Base-by-base conservation (phyloP, 2,329 filamentous ascomycete species). In the Fusarium mexicanum region DNA sequence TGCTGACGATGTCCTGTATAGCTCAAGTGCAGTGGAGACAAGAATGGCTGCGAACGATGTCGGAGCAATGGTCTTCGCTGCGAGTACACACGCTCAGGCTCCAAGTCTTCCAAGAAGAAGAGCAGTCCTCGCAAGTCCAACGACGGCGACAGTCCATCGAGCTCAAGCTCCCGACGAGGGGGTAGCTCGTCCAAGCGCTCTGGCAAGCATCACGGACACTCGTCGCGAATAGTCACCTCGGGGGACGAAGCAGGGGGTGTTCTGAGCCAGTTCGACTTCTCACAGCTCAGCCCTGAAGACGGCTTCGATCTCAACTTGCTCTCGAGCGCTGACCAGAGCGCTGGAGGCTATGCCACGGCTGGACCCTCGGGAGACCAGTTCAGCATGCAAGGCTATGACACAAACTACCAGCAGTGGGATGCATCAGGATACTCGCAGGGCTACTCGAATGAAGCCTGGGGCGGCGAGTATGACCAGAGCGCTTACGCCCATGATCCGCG, bases 21-120 rank as follows among this genome's bases (percentile, higher is more conserved):
- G 82, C 77, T 83, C 55, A 81, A 80, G 61, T 84, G 82, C 66
- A 83, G 80, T 62, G 82, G 82, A 41, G 81, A 83, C 50, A 83
- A 81, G 71, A 76, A 79, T 37, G 82, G 82, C 37, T 84, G 82
- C 62, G 79, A 83, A 41, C 76, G 82, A 22, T 84, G 82, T 69
- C 63, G 78, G 37, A 69, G 75, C 33, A 78, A 79, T 43, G 72
- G 77, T 13, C 76, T 82, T 51, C 53, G 62, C 29, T 84, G 82
- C 70, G 80, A 82, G 54, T 84, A 84, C 43, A 82, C 79, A 13
- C 81, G 82, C 48, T 79, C 80, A 5, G 76, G 78, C 24, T 78
- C 79, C 47, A 80, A 81, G 65, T 76, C 79, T 17, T 79, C 79
- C 13, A 80, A 81, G 46, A 76, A 79, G 26, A 82, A 76, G 64